Evolutionary conservation across 345 rosid genomes (phyloP), one percentile per base, ranked within the genome.

Genomic region (Syzygium oleosum): DNA sequence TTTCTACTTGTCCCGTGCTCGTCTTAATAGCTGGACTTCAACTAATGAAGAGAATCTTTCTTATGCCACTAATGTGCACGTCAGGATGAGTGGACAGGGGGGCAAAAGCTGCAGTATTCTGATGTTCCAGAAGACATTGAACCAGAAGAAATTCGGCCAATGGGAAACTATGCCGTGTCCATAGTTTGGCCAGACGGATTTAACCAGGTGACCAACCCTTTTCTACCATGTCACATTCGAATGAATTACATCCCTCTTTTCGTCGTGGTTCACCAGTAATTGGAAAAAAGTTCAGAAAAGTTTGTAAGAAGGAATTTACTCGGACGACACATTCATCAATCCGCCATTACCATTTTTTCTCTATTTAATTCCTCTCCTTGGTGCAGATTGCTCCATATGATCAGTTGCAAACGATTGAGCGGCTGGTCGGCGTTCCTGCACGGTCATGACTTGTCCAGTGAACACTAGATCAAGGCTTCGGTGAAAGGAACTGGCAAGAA

Each of bases 171-270:
- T n/a, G 99, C 99, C 1, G 99, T 95, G 87, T 93, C 98, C 25
- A 96, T 96, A 89, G 97, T 98, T 21, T 97, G 99, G 99, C 98
- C 99, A 0, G 99, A 97, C 61, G 99, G 99, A 85, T 95, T 97
- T 89, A 95, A 88, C 86, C 99, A 95, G 98, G 99, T 95, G 88
- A 86, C 27, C 80, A 73, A 34, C 7, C 25, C 80, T 34, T 17
- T 34, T 0, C 80, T 17, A 73, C 49, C 9, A 0, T 17, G 80
- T 5, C 80, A 0, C 25, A 19, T 19, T 19, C 49, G 0, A 73
- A 73, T 21, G 2, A 34, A 9, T 73, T 9, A 34, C 17, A 23
- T 73, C 80, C 43, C 80, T 65, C 78, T 73, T 25, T 73, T 34
- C 0, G 0, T 34, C 49, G 22, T 17, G 25, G 80, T 73, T 0